phyloP scores from a whole-genome alignment of 2,329 filamentous ascomycete genomes.

The Proliferodiscus dingleyae region DNA sequence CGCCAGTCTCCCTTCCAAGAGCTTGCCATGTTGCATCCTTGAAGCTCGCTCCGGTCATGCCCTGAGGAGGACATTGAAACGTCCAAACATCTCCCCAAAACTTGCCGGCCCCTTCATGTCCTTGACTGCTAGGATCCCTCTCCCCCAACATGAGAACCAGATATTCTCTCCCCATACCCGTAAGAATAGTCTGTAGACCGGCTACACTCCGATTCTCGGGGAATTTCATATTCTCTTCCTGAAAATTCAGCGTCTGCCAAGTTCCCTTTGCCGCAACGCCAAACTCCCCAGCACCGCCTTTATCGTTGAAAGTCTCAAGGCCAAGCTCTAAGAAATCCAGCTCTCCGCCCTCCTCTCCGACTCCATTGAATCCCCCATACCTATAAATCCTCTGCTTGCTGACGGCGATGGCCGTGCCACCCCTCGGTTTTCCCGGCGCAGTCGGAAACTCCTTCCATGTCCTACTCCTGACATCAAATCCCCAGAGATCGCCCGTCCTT shows the following conservation, averaged over 20 bases:
- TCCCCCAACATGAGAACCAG: slow-evolving; percentile 60
- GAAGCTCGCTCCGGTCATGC: slow-evolving; percentile 51
- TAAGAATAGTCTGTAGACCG: slow-evolving; percentile 49
- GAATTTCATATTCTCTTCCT: slow-evolving; percentile 40
- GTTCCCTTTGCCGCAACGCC: slow-evolving; percentile 44
- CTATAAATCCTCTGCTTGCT: slow-evolving; percentile 63
- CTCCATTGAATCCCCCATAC: slow-evolving; percentile 76
- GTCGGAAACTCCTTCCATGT: slow-evolving; percentile 64
- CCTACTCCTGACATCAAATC: slow-evolving; percentile 60
- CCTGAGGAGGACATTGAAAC: slow-evolving; percentile 54
- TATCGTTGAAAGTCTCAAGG: slow-evolving; percentile 52
- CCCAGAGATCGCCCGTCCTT: slow-evolving; percentile 67
- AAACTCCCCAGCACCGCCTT: slow-evolving; percentile 43
- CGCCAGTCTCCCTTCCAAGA: slow-evolving; percentile 48
- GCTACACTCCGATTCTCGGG: slow-evolving; percentile 51
- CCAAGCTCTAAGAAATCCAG: slow-evolving; percentile 61
- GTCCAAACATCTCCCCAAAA: slow-evolving; percentile 60
- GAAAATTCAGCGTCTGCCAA: slow-evolving; percentile 50
- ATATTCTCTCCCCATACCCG: slow-evolving; percentile 57
- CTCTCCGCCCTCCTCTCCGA: slow-evolving; percentile 62
- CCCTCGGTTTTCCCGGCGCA: slow-evolving; percentile 62
- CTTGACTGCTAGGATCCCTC: slow-evolving; percentile 42
- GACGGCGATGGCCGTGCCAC: slow-evolving; percentile 63
- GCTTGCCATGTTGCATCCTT: slow-evolving; percentile 50
- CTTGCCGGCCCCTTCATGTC: slow-evolving; percentile 46